Evolutionary conservation across 805 yeast species (phyloP).

Genomic region (Wickerhamiella lipophila): DNA sequence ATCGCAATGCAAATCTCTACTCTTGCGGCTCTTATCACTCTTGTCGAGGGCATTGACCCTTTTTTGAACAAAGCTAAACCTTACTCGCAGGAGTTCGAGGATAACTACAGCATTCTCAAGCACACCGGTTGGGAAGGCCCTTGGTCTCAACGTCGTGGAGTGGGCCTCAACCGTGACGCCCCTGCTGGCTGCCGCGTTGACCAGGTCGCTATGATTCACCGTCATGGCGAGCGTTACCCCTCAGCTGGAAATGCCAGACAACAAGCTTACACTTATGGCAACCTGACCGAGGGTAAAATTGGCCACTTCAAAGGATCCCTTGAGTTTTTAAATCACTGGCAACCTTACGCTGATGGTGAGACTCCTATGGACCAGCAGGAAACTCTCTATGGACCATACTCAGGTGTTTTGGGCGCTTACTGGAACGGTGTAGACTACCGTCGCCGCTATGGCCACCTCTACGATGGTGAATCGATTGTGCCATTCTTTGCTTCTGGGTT

Average conservation of each 20-base stretch:
- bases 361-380: constrained; percentile 36
- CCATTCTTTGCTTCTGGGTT: constrained; percentile 46
- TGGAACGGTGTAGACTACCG: constrained; percentile 40
- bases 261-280: constrained; percentile 14
- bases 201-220: constrained; percentile 40
- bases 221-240: constrained; percentile 57
- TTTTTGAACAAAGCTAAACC: constrained; percentile 15
- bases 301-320: constrained; percentile 31
- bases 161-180: constrained; percentile 40
- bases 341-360: constrained; percentile 27
- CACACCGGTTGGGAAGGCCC: constrained; percentile 45
- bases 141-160: constrained; percentile 37
- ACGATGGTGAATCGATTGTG: constrained; percentile 28
- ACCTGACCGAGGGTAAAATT: constrained; percentile 11
- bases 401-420: constrained; percentile 41
- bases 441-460: constrained; percentile 38
- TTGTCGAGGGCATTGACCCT: constrained; percentile 8
- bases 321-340: constrained; percentile 37
- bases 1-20: constrained; percentile 1
- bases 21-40: constrained; percentile 2
- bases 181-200: constrained; percentile 43
- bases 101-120: constrained; percentile 37
- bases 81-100: constrained; percentile 23
- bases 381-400: constrained; percentile 38
- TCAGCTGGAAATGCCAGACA: constrained; percentile 17